Conservation (phyloP, 2,329 filamentous ascomycete genomes). For the Didymella segeticola region DNA sequence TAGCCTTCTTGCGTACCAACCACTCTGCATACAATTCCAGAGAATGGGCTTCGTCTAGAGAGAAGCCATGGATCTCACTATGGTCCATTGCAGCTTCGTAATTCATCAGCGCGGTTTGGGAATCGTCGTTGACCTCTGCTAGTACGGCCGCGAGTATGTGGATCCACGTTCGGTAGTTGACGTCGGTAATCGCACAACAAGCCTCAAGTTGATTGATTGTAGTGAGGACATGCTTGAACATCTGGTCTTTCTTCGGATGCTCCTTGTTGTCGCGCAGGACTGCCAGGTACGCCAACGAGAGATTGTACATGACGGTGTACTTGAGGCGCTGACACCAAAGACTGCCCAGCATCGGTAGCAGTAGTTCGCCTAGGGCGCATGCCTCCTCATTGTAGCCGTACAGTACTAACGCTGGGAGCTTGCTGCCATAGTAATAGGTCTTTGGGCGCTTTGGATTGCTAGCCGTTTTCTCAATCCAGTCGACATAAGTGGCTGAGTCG, state of each 20-base stretch:
- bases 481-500: conserved; percentile 63
- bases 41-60: conserved; percentile 74
- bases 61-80: conserved; percentile 69
- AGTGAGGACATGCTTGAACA: conserved; percentile 61
- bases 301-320: conserved; percentile 53
- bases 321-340: conserved; percentile 53
- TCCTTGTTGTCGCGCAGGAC: conserved; percentile 48
- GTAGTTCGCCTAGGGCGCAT: conserved; percentile 50
- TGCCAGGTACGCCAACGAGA: conserved; percentile 52
- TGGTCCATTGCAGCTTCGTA: conserved; percentile 79
- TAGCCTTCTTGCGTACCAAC: conserved; percentile 69
- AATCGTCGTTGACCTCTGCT: conserved; percentile 65
- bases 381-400: conserved; percentile 55
- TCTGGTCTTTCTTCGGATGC: conserved; percentile 52
- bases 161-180: conserved; percentile 76
- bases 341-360: conserved; percentile 51
- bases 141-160: conserved; percentile 72
- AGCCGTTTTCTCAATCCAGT: conserved; percentile 54
- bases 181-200: conserved; percentile 68
- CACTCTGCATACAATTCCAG: conserved; percentile 78
- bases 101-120: conserved; percentile 61
- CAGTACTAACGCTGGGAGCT: conserved; percentile 51
- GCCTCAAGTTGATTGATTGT: conserved; percentile 68
- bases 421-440: conserved; percentile 69
- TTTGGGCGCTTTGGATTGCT: conserved; percentile 69